Evolutionary conservation across 805 yeast genomes (phyloP).

Genomic region (Candida fluviatilis): DNA sequence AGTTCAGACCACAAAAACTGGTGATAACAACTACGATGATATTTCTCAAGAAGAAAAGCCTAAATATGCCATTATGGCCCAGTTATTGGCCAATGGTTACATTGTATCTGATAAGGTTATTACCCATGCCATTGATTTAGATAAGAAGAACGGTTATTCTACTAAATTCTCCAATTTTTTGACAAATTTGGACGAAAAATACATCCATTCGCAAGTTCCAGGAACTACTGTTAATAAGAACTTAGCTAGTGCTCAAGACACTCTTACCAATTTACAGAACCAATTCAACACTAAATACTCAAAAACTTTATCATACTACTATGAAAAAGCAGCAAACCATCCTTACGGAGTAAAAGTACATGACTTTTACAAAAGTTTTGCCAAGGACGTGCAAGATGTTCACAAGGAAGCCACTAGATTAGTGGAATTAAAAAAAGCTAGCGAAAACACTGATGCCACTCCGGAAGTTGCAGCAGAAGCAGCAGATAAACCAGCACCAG

Average conservation of each 20-base stretch:
- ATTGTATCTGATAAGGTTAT: constrained; percentile 58
- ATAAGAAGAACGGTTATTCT: constrained; percentile 60
- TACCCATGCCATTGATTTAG: constrained; percentile 57
- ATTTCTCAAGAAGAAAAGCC: constrained; percentile 76
- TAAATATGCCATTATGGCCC: constrained; percentile 69
- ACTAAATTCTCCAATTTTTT: constrained; percentile 55
- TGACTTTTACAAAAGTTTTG: constrained; percentile 52
- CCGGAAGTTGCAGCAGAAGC: constrained; percentile 7
- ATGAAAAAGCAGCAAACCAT: constrained; percentile 42
- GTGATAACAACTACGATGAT: constrained; percentile 39
- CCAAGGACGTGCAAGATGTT: constrained; percentile 56
- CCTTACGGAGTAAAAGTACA: constrained; percentile 59
- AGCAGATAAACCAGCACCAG: constrained; percentile 2
- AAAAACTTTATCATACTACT: constrained; percentile 26
- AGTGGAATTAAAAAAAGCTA: constrained; percentile 51
- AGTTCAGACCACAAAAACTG: constrained; percentile 14
- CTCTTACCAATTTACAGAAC: constrained; percentile 25
- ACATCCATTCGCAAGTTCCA: constrained; percentile 53
- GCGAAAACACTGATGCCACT: constrained; percentile 8
- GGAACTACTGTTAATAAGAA: constrained; percentile 35
- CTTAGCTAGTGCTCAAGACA: constrained; percentile 35
- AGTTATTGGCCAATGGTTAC: constrained; percentile 71
- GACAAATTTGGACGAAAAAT: constrained; percentile 52
- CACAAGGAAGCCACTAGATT: constrained; percentile 73
- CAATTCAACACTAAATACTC: background rate